Percentiles rank a stretch among this genome's conserved stretches.
Conservation (phyloP, 2,329 filamentous ascomycete species). For the Aspergillus ustus region DNA sequence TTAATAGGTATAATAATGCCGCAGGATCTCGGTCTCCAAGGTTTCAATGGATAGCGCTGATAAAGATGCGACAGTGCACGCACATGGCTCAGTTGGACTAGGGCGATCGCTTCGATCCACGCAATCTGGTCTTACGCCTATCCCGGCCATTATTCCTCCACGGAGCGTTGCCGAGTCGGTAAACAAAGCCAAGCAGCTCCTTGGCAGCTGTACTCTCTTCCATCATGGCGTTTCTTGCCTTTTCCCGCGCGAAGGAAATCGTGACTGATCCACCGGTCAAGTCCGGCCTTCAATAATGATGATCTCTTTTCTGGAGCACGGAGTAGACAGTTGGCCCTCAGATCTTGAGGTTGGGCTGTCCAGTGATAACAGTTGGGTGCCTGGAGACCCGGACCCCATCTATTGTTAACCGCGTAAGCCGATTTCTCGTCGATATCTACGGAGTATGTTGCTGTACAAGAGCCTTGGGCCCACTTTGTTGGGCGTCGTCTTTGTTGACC, state of each 20-base stretch:
- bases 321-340: background rate
- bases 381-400: no score
- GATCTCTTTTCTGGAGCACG: no score
- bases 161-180: conserved; percentile 3
- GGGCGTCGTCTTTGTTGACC: conserved; percentile 21
- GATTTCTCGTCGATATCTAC: background rate
- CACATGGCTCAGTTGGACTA: conserved; percentile 4
- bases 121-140: conserved; percentile 2
- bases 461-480: conserved; percentile 20
- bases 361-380: conserved; percentile 23
- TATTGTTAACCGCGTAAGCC: conserved; percentile 11
- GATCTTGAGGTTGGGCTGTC: conserved; percentile 1
- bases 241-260: conserved; percentile 3
- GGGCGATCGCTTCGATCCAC: conserved; percentile 13
- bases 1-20: background rate
- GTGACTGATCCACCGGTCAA: conserved; percentile 5
- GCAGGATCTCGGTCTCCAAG: conserved; percentile 7
- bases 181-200: conserved; percentile 4
- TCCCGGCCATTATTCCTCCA: background rate
- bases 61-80: background rate
- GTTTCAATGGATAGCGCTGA: background rate
- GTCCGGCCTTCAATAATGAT: conserved; percentile 4
- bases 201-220: conserved; percentile 1
- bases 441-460: conserved; percentile 4
- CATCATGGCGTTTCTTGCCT: background rate